Base-by-base conservation (phyloP, 2,329 filamentous ascomycete species). In the Claviceps arundinis region DNA sequence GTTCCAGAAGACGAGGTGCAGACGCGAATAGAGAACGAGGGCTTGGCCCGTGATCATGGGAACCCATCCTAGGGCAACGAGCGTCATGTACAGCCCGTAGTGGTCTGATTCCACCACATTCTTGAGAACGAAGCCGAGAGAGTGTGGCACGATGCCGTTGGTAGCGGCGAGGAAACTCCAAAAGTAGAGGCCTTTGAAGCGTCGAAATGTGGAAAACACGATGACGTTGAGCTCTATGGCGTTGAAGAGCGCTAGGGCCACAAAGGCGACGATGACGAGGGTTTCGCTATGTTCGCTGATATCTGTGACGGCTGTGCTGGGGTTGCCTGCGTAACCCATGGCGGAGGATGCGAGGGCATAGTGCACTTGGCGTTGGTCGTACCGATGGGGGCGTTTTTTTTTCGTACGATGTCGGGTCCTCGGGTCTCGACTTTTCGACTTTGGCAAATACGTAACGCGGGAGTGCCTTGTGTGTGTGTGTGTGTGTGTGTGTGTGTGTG, bases 31-130 rank as follows among this genome's bases (percentile, higher is more conserved):
- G 1, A 84, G 67, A 1, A 84, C 79, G 7, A 82, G 57, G 0
- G 74, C 74, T 59, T 82, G 77, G 0, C 79, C 80, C 3, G 77
- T 80, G 0, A 82, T 73, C 75, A 82, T 80, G 2, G 53, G 56
- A 4, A 60, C 56, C 63, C 63, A 64, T 14, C 60, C 61, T 5
- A 56, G 44, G 14, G 58, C 57, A 19, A 60, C 59, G 2, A 60
- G 50, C 4, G 56, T 57, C 40, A 60, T 53, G 41, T 58, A 59
- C 5, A 54, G 37, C 26, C 47, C 53, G 22, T 51, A 56, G 26
- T 53, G 26, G 7, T 54, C 40, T 0, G 54, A 55, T 4, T 57
- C 38, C 22, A 57, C 64, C 19, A 64, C 60, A 17, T 58, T 62
- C 56, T 74, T 74, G 48, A 76, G 61, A 24, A 74, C 50, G 57